Base-by-base conservation (phyloP, 768 basidiomycete species). In the Melanogaster broomeanus region DNA sequence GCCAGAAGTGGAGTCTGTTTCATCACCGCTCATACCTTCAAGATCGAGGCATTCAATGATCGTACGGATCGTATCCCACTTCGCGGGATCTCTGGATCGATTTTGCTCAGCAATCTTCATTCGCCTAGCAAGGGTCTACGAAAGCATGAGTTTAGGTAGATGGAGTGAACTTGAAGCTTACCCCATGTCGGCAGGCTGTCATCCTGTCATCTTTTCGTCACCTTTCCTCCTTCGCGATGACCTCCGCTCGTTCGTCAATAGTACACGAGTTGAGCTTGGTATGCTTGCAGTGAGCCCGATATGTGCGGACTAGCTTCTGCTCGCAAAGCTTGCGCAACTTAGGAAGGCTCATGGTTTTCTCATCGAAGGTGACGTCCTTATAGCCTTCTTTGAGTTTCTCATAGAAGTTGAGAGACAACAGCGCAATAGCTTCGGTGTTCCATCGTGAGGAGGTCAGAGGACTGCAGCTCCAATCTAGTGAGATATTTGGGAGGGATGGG, bases 1-100 rank as follows among this genome's bases (percentile, higher is more conserved):
- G 10, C n/a, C n/a, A n/a, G 11, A 2, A 13, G 39, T 21, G 13
- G 15, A 25, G 7, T 55, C 41, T 18, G 45, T 55, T 21, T 55
- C 21, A 18, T 56, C 51, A 25, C 40, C 40, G 21, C 51, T 56
- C 54, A 56, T 53, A 7, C 52, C 52, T 3, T 53, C 21, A 6
- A 56, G 6, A 33, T 25, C 21, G 8, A 56, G 45, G n/a, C 24
- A 3, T 7, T 21, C 21, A 19, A 44, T 33, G 3, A 48, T 35
- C 7, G 27, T 21, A 4, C 2, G 1, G 16, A 48, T 38, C 3
- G 18, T 16, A 21, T 48, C 38, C 42, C 42, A 56, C 3, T 6
- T 13, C 24, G 43, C n/a, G 15, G 51, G 42, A 41, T 56, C 43
- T 22, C 11, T 6, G 12, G 30, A 47, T 15, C 21, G 3, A 31